Evolutionary conservation across 305 asterid species (phyloP).

Genomic region (Solanum hybrid): DNA sequence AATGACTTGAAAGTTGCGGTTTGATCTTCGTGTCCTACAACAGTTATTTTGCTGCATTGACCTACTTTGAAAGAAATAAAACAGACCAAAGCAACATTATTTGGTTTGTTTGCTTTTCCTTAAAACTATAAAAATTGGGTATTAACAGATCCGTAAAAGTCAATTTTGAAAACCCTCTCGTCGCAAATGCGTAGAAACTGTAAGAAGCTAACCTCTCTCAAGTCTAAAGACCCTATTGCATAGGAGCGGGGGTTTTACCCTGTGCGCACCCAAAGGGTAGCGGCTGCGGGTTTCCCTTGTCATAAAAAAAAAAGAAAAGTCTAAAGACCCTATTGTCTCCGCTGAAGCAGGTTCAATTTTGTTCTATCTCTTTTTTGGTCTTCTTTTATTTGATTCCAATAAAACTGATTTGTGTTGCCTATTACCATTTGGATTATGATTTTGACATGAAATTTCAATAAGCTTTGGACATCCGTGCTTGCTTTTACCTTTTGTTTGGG

Average conservation of each 20-base stretch:
- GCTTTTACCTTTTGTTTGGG: neutral
- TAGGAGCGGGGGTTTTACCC: no score
- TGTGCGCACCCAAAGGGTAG: no score
- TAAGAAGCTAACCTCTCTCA: neutral
- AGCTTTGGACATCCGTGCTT: neutral
- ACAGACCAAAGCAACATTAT: neutral
- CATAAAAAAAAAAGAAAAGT: neutral
- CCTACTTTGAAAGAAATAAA: neutral
- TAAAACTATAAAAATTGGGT: neutral
- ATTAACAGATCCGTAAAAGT: neutral
- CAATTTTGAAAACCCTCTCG: neutral
- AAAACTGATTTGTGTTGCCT: neutral
- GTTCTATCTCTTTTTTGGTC: neutral
- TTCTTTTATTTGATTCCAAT: neutral
- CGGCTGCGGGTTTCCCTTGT: no score
- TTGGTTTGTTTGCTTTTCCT: neutral
- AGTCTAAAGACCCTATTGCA: neutral
- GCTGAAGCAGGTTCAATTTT: neutral
- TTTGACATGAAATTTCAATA: neutral
- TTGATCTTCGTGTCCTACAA: neutral
- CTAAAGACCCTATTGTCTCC: neutral
- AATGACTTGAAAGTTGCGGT: neutral
- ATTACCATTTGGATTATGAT: neutral
- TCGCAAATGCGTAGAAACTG: neutral
- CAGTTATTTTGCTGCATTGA: neutral